These are phyloP conservation scores for Chrysopogon serrulatus DNA, from an alignment of 176 grass and related monocot genomes.

Conservation along the genomic window DNA sequence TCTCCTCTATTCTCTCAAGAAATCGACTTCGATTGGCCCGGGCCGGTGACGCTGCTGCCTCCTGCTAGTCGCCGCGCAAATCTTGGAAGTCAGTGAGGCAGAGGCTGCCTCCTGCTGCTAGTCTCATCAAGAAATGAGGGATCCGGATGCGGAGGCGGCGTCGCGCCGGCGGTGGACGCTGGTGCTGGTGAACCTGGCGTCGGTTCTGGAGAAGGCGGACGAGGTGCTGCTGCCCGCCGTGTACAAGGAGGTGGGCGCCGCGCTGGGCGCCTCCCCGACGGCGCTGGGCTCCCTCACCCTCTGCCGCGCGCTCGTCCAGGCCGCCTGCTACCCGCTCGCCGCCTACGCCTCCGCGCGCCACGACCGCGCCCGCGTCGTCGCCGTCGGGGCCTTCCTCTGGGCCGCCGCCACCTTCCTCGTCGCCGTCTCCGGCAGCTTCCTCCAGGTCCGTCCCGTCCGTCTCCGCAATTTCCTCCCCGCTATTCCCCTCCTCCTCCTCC, in stretches of 20 bases:
- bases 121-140: neutral
- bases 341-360: constrained; percentile 66
- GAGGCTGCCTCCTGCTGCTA: neutral
- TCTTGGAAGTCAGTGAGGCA: neutral
- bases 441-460: constrained; percentile 34
- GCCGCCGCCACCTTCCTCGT: constrained; percentile 69
- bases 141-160: neutral
- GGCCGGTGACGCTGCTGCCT: neutral
- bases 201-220: constrained; percentile 73
- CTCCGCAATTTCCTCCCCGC: neutral
- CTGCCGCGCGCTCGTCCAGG: constrained; percentile 71
- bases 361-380: constrained; percentile 64
- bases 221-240: constrained; percentile 81
- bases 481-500: neutral
- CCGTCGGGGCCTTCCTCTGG: constrained; percentile 70
- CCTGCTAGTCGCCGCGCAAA: neutral
- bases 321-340: constrained; percentile 76
- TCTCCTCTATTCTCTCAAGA: neutral
- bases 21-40: neutral
- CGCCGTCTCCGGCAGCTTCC: constrained; percentile 59
- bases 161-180: constrained; percentile 55
- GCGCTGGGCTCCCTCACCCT: constrained; percentile 80
- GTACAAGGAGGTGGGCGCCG: constrained; percentile 71
- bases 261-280: constrained; percentile 49
- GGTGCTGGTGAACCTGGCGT: constrained; percentile 75